Evolutionary conservation across 352 stramenopile genomes (phyloP), one percentile per base, ranked within the genome.

Genomic region (Globisporangium radiosum): DNA sequence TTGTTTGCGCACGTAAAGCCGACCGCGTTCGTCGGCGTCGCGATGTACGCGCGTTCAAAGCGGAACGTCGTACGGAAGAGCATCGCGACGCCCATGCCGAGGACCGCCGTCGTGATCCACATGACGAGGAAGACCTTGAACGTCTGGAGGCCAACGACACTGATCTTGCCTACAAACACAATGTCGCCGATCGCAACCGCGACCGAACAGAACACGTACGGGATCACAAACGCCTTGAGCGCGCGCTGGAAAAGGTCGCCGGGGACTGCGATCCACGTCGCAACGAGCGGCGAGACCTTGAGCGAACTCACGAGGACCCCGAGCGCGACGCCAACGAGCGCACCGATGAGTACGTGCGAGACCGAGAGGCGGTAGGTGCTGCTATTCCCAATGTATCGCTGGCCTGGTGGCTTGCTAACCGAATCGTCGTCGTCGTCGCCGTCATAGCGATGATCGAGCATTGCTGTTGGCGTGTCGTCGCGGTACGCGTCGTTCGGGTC

Each of bases 171-270:
- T 2, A 90, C 75, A 44, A 81, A 85, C 42, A 94, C 71, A 40
- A 90, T 85, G 60, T 92, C 85, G 0, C 77, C 79, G 11, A 91
- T 81, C 37, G 81, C 81, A 8, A 94, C 79, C 0, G 82, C 78
- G 14, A 94, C 81, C 1, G 79, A 81, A 56, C 78, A 92, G 67
- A 94, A 94, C 4, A 92, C 79, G 57, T 91, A 87, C 17, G 85
- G 85, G 11, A 94, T 60, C 15, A 91, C 79, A 5, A 94, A 64
- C 39, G 78, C 77, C 62, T 87, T 91, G 39, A 92, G 66, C 6
- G 80, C 85, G 38, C 85, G 75, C 8, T 90, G 60, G 62, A 92
- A 94, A 48, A 94, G 65, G 10, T 92, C 76, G 1, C 85, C 82
- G 0, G 85, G 85, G 14, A 92, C 59, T 15, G 73, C 68, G 33